A percentile compares a stretch with the other conserved stretches of the same genome.
phyloP scores from a whole-genome alignment of 1,284 basidiomycete genomes.

The Boletellus dicymbophilus region DNA sequence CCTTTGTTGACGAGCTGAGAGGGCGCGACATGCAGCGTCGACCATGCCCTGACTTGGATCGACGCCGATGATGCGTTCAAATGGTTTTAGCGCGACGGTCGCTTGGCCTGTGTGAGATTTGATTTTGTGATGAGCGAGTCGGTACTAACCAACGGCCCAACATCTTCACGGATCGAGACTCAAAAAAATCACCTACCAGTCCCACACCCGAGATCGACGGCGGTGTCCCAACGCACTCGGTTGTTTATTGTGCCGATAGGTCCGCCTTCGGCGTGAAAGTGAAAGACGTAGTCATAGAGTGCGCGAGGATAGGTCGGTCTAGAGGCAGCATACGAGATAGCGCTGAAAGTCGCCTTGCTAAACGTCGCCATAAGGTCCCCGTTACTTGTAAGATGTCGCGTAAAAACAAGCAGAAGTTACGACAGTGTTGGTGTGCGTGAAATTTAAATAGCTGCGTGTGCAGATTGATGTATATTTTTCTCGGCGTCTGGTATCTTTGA shows the following conservation, averaged over 20 bases:
- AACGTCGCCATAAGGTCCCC: conserved; percentile 72
- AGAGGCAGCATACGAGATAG: conserved; percentile 61
- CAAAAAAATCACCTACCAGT: conserved; percentile 56
- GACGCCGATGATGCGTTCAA: conserved; percentile 65
- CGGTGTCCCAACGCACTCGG: conserved; percentile 48
- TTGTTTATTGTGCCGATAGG: conserved; percentile 2
- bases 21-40: conserved; percentile 51
- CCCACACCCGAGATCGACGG: conserved; percentile 82
- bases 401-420: too few species aligned
- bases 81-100: conserved; percentile 60
- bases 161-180: too few species aligned
- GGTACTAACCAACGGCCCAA: too few species aligned
- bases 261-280: conserved; percentile 46
- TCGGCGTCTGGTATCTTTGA: too few species aligned
- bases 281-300: conserved; percentile 62
- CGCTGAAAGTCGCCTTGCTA: conserved; percentile 62
- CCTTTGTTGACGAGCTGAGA: conserved; percentile 7
- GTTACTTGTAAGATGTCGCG: too few species aligned
- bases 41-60: conserved; percentile 83
- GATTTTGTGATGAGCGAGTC: too few species aligned
- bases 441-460: too few species aligned
- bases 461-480: too few species aligned
- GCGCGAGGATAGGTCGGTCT: conserved; percentile 69
- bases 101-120: conserved; percentile 54
- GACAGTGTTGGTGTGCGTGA: too few species aligned